phyloP scores from a whole-genome alignment of 1,139 yeast species.

The Saccharomyces hybrid region DNA sequence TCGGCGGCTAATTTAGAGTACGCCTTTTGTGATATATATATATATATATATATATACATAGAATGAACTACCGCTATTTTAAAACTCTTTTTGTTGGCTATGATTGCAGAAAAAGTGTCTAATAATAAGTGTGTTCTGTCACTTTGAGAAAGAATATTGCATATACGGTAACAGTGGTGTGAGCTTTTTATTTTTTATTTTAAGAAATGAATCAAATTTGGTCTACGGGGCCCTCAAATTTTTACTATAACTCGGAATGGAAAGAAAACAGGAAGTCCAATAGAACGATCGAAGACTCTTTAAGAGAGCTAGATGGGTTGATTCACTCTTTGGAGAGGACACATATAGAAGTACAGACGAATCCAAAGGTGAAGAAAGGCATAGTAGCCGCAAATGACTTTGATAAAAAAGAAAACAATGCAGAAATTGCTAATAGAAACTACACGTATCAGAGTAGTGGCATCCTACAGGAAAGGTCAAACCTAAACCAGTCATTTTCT shows the following conservation, averaged over 20 bases:
- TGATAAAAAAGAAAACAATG: not conserved
- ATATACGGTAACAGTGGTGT: not conserved
- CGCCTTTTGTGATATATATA: not conserved
- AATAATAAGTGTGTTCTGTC: not conserved
- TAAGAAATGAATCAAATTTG: not conserved
- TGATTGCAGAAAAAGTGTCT: not conserved
- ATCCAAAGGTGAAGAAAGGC: not conserved
- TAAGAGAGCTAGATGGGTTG: constrained; percentile 15
- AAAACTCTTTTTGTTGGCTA: not conserved
- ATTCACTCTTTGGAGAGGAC: constrained; percentile 1
- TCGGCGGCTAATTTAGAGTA: not conserved
- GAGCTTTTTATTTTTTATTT: not conserved
- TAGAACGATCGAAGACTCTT: constrained; percentile 16
- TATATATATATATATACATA: not conserved
- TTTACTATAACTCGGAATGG: not conserved
- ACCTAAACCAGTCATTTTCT: not conserved
- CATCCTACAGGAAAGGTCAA: not conserved
- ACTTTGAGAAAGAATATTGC: not conserved
- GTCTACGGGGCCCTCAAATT: not conserved
- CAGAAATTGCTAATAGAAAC: not conserved
- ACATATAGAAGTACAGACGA: not conserved
- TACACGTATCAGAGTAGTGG: not conserved
- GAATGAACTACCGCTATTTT: not conserved
- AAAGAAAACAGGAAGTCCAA: not conserved
- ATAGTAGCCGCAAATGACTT: not conserved